Conservation (phyloP, 2,329 filamentous ascomycete genomes). For the Lachnellula cervina region DNA sequence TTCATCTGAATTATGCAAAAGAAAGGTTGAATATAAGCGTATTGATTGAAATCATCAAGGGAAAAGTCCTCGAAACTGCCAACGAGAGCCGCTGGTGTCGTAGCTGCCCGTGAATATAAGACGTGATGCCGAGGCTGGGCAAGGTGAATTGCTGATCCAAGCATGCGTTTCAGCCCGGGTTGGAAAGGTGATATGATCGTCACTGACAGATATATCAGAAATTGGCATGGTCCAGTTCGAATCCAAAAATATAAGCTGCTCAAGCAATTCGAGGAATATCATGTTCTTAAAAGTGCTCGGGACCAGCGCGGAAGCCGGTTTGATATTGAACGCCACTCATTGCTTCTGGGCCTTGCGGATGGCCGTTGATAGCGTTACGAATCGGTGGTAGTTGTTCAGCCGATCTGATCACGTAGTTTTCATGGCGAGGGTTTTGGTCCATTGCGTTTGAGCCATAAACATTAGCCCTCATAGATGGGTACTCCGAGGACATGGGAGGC, state of each 20-base stretch:
- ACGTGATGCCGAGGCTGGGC: neutral
- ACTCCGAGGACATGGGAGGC: slow-evolving; percentile 5
- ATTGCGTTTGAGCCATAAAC: slow-evolving; percentile 1
- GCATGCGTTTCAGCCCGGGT: neutral
- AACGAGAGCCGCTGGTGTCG: no score
- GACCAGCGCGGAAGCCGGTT: slow-evolving; percentile 18
- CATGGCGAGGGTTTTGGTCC: slow-evolving; percentile 34
- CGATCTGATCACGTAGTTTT: slow-evolving; percentile 27
- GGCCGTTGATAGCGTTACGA: slow-evolving; percentile 41
- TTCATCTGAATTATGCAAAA: neutral
- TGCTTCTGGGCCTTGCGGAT: slow-evolving; percentile 43
- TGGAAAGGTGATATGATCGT: no score
- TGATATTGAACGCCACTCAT: slow-evolving; percentile 63
- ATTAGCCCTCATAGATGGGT: slow-evolving; percentile 5
- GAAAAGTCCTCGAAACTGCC: neutral
- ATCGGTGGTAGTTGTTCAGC: slow-evolving; percentile 47
- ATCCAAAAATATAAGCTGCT: neutral
- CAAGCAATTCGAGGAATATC: neutral
- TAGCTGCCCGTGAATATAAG: neutral
- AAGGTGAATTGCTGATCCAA: neutral
- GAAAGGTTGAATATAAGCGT: neutral
- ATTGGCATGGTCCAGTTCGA: neutral
- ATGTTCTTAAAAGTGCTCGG: slow-evolving; percentile 10
- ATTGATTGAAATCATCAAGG: neutral
- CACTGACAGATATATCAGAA: neutral